Base-by-base conservation (phyloP, 805 yeast species). In the Wickerhamomyces silvicola region DNA sequence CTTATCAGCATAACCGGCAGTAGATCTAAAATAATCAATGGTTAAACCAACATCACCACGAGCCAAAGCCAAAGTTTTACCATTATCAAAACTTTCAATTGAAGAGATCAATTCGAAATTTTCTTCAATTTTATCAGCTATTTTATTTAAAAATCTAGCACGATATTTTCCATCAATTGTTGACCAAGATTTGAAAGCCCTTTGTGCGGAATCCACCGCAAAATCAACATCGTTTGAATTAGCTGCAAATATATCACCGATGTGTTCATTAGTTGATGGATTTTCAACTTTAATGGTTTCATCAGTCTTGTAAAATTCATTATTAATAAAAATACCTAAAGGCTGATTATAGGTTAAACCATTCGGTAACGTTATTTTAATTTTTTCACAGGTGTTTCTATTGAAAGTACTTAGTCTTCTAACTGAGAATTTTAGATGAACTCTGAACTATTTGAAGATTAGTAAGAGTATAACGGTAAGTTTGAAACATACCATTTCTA, bases 281-380 rank as follows among this genome's bases (percentile, higher is more conserved):
- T 68, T 61, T 33, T 71, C 70, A 11, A 68, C 72, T 5, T 62
- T 53, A 37, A 81, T 62, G n/a, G 77, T 74, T 49, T 72, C 64
- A 33, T 70, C 72, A 33, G 72, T 70, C 30, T 63, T 48, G 35
- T 80, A 78, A 50, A 81, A 85, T 57, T 84, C 84, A 60, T 84
- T 84, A 66, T 85, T 81, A 57, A 88, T 85, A 69, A 84, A 88
- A 48, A 88, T 64, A 42, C 96, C 96, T 9, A 82, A 78, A 48
- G 95, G 95, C 64, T 83, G 94, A 31, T 74, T 68, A 52, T 80
- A 81, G 22, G 66, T 61, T 20, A 62, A 44, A 18, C 88, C 88
- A 42, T 76, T 79, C 40, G 88, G 87, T 38, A 78, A 61, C 7
- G 68, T 70, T 42, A 80, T 57, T 21, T 60, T 60, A 8, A 65